These are phyloP conservation scores for Cymbopogon citratus DNA, from an alignment of 176 grass and related monocot genomes.

Conservation along the genomic window DNA sequence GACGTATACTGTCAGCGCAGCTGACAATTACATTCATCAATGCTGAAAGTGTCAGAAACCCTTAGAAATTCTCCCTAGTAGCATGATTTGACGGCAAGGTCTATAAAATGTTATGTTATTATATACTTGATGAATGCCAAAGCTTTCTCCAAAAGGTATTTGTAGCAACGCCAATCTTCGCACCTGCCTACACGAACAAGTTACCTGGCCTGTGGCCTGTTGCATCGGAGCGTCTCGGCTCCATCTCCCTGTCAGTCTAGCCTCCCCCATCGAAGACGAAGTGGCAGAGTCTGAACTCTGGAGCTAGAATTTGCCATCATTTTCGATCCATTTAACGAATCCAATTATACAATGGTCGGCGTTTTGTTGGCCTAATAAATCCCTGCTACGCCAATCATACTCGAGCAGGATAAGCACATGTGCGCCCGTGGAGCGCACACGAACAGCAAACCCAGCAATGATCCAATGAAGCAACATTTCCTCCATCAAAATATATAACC, in stretches of 20 bases:
- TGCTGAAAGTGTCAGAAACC: background rate
- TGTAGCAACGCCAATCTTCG: no score
- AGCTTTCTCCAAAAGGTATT: no score
- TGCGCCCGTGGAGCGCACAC: background rate
- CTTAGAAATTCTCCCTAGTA: background rate
- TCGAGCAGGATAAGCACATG: background rate
- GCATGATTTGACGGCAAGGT: no score
- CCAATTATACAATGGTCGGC: background rate
- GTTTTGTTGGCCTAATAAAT: constrained; percentile 8
- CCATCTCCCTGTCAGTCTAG: background rate
- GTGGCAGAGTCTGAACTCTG: background rate
- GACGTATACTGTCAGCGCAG: background rate
- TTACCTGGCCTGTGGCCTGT: background rate
- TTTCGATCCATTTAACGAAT: background rate
- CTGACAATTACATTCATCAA: background rate
- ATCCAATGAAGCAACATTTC: background rate
- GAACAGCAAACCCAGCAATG: background rate
- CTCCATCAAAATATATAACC: background rate
- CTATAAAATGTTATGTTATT: no score
- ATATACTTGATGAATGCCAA: no score
- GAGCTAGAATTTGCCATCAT: background rate
- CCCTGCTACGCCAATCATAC: background rate
- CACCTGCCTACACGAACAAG: no score
- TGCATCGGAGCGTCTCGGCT: background rate
- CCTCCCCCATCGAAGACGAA: background rate